Evolutionary conservation across 495 filamentous ascomycete species (phyloP).

Genomic region (Penicillium cataractarum): DNA sequence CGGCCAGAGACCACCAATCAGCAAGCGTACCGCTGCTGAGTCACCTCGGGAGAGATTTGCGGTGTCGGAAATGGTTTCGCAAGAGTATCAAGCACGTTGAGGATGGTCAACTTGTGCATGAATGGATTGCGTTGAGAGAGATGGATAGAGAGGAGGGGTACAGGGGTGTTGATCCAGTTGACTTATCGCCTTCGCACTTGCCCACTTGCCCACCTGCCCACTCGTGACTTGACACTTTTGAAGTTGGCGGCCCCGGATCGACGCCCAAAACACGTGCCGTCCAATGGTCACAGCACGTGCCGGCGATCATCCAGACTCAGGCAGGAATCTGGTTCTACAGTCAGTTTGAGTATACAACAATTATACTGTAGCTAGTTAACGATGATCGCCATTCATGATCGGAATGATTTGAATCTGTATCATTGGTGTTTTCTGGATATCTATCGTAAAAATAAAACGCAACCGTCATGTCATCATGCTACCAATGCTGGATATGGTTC

Average conservation of each 20-base stretch:
- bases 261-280: not conserved
- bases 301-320: not conserved
- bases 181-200: not conserved
- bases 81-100: not conserved
- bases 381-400: not conserved
- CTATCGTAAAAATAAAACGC: not conserved
- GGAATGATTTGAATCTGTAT: not conserved
- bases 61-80: not conserved
- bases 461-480: not conserved
- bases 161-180: not conserved
- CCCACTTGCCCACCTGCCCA: not conserved
- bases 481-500: not conserved
- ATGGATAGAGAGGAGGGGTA: not conserved
- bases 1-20: not conserved
- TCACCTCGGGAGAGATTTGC: conserved; percentile 2
- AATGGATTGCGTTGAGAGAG: not conserved
- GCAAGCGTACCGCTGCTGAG: not conserved
- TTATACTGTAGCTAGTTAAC: not conserved
- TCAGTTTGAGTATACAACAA: not conserved
- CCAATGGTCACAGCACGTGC: not conserved
- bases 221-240: no score
- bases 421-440: not conserved
- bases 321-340: not conserved
- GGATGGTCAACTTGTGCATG: not conserved
- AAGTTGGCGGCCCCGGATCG: not conserved